Evolutionary conservation across 2,329 filamentous ascomycete genomes (phyloP).

Genomic region (Albophoma yamanashiensis): DNA sequence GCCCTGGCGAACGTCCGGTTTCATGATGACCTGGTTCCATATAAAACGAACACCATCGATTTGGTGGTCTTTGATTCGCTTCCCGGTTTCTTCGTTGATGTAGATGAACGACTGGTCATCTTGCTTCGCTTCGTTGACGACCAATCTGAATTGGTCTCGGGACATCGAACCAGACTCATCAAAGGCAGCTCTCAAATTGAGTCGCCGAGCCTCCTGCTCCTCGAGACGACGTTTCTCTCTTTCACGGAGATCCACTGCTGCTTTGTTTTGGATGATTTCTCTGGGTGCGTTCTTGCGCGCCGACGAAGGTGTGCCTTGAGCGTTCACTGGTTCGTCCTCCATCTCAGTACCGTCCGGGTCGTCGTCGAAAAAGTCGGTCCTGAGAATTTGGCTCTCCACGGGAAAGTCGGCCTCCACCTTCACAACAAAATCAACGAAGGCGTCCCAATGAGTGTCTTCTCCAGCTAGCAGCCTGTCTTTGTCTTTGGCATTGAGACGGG

Average conservation of each 20-base stretch:
- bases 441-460: constrained; percentile 11
- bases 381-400: constrained; percentile 20
- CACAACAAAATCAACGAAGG: constrained; percentile 14
- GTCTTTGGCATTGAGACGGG: constrained; percentile 8
- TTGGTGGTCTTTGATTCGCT: constrained; percentile 67
- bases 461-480: constrained; percentile 6
- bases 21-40: constrained; percentile 71
- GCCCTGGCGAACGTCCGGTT: constrained; percentile 50
- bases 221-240: constrained; percentile 40
- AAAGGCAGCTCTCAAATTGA: constrained; percentile 34
- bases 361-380: constrained; percentile 8
- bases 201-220: constrained; percentile 42
- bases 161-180: constrained; percentile 29
- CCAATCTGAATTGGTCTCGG: constrained; percentile 38
- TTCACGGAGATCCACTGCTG: constrained; percentile 40
- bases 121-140: constrained; percentile 57
- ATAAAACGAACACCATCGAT: constrained; percentile 74
- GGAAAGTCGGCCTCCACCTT: constrained; percentile 17
- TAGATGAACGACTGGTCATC: constrained; percentile 51
- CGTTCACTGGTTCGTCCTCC: constrained; percentile 1
- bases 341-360: constrained; percentile 8
- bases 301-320: constrained; percentile 4
- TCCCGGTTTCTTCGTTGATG: constrained; percentile 52
- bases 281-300: constrained; percentile 11
- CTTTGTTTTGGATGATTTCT: constrained; percentile 24